These are phyloP conservation scores for Fusarium redolens DNA, from an alignment of 2,329 filamentous ascomycete genomes.

Conservation along the genomic window DNA sequence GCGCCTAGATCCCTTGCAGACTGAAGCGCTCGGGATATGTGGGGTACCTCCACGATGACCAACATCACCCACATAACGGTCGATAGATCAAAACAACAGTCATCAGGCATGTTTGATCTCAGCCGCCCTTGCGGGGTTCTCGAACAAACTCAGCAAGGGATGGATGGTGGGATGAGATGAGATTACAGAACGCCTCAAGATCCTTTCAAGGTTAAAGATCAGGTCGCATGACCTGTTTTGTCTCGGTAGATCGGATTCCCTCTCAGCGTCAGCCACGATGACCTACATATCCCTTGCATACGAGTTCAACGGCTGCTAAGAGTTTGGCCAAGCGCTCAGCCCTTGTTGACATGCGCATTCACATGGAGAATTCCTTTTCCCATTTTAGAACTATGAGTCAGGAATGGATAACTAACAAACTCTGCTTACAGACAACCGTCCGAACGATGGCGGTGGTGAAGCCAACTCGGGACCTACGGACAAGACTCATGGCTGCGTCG, in stretches of 20 bases:
- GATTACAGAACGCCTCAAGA: slow-evolving; percentile 21
- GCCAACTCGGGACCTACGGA: slow-evolving; percentile 83
- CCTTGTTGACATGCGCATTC: slow-evolving; percentile 23
- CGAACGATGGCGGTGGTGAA: slow-evolving; percentile 77
- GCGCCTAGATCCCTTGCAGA: slow-evolving; percentile 43
- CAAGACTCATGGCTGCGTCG: slow-evolving; percentile 79
- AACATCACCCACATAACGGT: slow-evolving; percentile 34
- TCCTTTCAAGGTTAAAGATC: slow-evolving; percentile 28
- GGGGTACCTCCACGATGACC: slow-evolving; percentile 35
- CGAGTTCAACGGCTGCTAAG: slow-evolving; percentile 29
- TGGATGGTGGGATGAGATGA: slow-evolving; percentile 16
- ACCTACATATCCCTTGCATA: slow-evolving; percentile 39
- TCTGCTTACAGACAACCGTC: slow-evolving; percentile 67
- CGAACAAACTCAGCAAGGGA: slow-evolving; percentile 16
- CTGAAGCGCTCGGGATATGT: slow-evolving; percentile 38
- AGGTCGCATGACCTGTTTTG: slow-evolving; percentile 33
- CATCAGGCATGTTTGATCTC: slow-evolving; percentile 30
- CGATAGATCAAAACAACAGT: slow-evolving; percentile 17
- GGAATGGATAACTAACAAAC: slow-evolving; percentile 35
- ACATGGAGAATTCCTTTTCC: slow-evolving; percentile 10
- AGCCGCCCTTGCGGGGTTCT: slow-evolving; percentile 27
- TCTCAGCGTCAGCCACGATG: slow-evolving; percentile 34
- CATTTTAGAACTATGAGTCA: slow-evolving; percentile 25
- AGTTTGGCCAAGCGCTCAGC: slow-evolving; percentile 25
- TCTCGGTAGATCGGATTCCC: slow-evolving; percentile 34